Percentiles rank a stretch among this genome's conserved stretches.
Evolutionary conservation across 495 filamentous ascomycete genomes (phyloP).

Genomic region (Schizothecium vesticola): DNA sequence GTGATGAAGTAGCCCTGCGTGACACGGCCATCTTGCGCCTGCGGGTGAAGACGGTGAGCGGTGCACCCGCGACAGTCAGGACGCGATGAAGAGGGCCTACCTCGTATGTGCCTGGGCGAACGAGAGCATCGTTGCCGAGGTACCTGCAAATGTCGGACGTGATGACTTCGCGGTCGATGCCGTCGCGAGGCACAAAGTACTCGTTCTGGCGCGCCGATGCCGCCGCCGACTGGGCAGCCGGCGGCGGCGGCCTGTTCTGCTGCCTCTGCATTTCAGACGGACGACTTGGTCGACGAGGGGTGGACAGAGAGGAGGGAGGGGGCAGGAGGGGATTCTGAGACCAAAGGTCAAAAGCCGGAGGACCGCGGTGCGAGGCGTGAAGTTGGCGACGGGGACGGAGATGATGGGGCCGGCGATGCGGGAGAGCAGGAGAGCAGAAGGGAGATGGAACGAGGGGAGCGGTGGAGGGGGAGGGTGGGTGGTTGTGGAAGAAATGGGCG

Average conservation of each 20-base stretch:
- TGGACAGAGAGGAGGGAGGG: background rate
- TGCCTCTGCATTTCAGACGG: conserved; percentile 22
- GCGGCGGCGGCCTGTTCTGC: conserved; percentile 33
- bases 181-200: conserved; percentile 83
- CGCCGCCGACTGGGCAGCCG: conserved; percentile 34
- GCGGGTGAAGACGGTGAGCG: conserved; percentile 14
- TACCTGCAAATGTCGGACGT: conserved; percentile 93
- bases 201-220: conserved; percentile 60
- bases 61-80: background rate
- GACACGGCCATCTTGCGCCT: conserved; percentile 51
- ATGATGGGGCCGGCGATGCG: conserved; percentile 22
- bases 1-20: conserved; percentile 76
- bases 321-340: background rate
- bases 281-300: background rate
- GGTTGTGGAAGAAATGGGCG: conserved; percentile 26
- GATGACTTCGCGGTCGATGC: conserved; percentile 90
- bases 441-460: conserved; percentile 15
- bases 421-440: conserved; percentile 15
- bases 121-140: conserved; percentile 84
- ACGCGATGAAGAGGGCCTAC: conserved; percentile 43
- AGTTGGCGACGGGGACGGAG: conserved; percentile 9
- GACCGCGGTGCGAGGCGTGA: background rate
- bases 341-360: conserved; percentile 2
- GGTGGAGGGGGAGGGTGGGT: conserved; percentile 18
- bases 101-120: conserved; percentile 77